phyloP scores from a whole-genome alignment of 2,329 filamentous ascomycete species.

The Metarhizium sp. region DNA sequence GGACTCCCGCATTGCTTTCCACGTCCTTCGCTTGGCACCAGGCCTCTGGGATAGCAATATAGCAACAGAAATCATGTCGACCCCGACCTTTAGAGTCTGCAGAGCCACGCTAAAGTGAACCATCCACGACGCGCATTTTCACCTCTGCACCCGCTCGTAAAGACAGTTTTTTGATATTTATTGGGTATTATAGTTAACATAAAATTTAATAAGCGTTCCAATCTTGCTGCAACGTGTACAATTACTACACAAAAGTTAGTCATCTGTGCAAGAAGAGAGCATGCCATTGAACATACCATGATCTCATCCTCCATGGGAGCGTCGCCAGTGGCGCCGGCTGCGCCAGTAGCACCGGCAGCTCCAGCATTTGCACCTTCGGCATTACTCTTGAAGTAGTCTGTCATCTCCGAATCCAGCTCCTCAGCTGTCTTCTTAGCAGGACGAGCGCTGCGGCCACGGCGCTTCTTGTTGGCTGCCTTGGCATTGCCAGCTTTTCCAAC shows the following conservation, averaged over 20 bases:
- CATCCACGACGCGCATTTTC: not conserved
- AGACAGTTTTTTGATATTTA: conserved; percentile 2
- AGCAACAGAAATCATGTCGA: not conserved
- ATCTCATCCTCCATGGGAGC: conserved; percentile 61
- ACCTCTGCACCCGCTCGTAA: not conserved
- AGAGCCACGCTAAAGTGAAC: not conserved
- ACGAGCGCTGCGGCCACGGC: conserved; percentile 50
- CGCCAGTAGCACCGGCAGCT: conserved; percentile 34
- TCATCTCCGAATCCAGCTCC: conserved; percentile 96
- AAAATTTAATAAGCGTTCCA: not conserved
- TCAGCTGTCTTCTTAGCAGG: conserved; percentile 82
- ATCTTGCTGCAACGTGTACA: not conserved
- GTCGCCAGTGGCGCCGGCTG: conserved; percentile 40
- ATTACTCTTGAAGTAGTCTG: conserved; percentile 69
- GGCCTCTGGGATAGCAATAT: not conserved
- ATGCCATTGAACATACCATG: conserved; percentile 23
- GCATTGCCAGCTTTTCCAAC: conserved; percentile 30
- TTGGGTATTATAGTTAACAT: conserved; percentile 3
- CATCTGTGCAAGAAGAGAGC: not conserved
- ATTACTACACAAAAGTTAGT: not conserved
- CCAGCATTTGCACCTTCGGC: conserved; percentile 37
- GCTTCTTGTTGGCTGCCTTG: conserved; percentile 42
- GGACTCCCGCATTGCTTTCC: not conserved
- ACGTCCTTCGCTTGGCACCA: not conserved
- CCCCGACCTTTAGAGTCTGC: not conserved